Evolutionary conservation across 2,329 filamentous ascomycete species (phyloP).

Genomic region (Venturia oleaginea): DNA sequence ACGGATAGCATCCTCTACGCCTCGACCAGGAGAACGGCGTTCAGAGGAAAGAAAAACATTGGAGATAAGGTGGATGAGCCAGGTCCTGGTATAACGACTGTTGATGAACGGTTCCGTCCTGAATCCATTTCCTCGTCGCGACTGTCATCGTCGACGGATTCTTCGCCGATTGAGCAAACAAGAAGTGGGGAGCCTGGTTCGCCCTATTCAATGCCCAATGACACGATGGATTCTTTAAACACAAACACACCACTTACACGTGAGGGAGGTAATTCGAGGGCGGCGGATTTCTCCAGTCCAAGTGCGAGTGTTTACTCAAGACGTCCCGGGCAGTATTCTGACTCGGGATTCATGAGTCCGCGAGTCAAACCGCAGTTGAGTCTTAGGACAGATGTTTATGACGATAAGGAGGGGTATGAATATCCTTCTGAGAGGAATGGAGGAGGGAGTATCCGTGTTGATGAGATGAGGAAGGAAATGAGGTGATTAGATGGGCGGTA

Average conservation of each 20-base stretch:
- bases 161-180: not conserved
- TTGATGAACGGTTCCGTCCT: not conserved
- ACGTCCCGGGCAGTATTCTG: not conserved
- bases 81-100: not conserved
- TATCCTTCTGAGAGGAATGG: not conserved
- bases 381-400: not conserved
- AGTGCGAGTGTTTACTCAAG: not conserved
- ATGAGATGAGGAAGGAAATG: not conserved
- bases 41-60: not conserved
- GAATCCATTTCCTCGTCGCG: not conserved
- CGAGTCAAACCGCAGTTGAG: not conserved
- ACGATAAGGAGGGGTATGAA: not conserved
- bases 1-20: slow-evolving; percentile 11
- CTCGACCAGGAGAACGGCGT: not conserved
- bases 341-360: not conserved
- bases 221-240: not conserved
- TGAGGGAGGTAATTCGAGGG: not conserved
- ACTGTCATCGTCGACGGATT: not conserved
- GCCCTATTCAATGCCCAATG: not conserved
- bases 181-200: not conserved
- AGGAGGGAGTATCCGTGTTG: not conserved
- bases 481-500: not conserved
- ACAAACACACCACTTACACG: not conserved
- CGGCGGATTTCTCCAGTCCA: not conserved
- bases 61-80: not conserved